Evolutionary conservation across 352 stramenopile genomes (phyloP).

Genomic region (Globisporangium iwayamae): DNA sequence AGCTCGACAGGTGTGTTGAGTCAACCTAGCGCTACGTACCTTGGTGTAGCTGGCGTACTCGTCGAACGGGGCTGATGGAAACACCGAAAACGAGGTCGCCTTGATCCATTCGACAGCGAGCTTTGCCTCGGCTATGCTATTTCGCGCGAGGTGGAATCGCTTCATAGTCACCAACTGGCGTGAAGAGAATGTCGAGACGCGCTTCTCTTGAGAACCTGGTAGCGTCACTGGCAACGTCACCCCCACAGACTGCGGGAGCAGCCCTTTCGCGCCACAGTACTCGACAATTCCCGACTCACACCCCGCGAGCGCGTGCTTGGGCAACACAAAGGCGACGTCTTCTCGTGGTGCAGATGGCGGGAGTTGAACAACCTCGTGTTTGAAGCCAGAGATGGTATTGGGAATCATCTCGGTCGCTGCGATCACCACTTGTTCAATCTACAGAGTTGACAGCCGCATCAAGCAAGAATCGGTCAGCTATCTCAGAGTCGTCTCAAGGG

Average conservation of each 20-base stretch:
- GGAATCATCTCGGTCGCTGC: background rate
- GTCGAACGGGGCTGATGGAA: constrained; percentile 8
- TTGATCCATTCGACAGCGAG: constrained; percentile 1
- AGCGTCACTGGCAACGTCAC: constrained; percentile 3
- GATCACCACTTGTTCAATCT: constrained; percentile 4
- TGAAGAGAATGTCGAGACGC: background rate
- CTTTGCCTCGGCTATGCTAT: background rate
- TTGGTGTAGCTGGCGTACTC: constrained; percentile 5
- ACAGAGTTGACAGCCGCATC: background rate
- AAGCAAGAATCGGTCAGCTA: background rate
- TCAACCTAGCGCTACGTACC: background rate
- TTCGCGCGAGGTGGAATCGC: background rate
- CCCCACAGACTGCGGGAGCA: background rate
- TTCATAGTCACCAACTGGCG: constrained; percentile 11
- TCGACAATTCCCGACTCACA: background rate
- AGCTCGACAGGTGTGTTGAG: background rate
- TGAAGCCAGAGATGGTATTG: constrained; percentile 13
- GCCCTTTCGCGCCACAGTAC: background rate
- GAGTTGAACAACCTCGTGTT: constrained; percentile 6
- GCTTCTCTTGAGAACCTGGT: background rate
- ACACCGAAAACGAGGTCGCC: background rate
- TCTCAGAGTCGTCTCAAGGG: background rate
- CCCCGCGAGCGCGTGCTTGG: constrained; percentile 11
- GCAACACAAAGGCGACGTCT: constrained; percentile 11
- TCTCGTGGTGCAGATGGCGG: background rate